Base-by-base conservation (phyloP, 2,329 filamentous ascomycete genomes). In the Nemania bipapillata region DNA sequence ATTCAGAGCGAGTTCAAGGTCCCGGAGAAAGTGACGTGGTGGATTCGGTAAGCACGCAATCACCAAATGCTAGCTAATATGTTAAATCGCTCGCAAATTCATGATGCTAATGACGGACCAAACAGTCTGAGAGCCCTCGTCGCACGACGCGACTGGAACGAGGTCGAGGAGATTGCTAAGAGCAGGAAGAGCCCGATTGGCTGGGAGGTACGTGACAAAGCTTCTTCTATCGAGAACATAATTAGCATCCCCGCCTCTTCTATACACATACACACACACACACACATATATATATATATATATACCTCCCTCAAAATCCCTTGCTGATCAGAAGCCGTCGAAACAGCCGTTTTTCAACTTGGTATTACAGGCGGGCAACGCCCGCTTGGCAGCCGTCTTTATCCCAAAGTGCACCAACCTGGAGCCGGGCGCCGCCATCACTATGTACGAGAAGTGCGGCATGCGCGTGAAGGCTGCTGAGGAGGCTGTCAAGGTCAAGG, bases 391-490 rank as follows among this genome's bases (percentile, higher is more conserved):
- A 1, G 88, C 91, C 0, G 80, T 89, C 4, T 98, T 97, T 80
- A 89, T 98, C 59, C 90, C 93, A 2, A 98, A 98, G 80, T 97
- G 94, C 82, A 91, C 90, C 17, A 85, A 85, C 63, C 79, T 96
- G 54, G 86, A 90, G 52, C 84, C 87, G 0, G 86, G 88, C 2
- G 91, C 94, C 74, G 85, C 90, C 3, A 90, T 97, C 63, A 88
- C 91, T 73, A 97, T 99, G 95, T 99, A 94, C 87, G 90, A 97
- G 75, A 97, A 97, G 82, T 98, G 96, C 79, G 95, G 95, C 20
- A 88, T 97, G 89, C 85, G 93, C 52, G 87, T 91, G 30, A 94
- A 93, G 81, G 96, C 96, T 2, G 96, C 92, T 3, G 94, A 98
- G 81, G 96, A 98, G 82, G 95, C 96, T 2, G 86, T 94, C 68